Conservation (phyloP, 2,329 filamentous ascomycete genomes). For the Cladophialophora bantiana region DNA sequence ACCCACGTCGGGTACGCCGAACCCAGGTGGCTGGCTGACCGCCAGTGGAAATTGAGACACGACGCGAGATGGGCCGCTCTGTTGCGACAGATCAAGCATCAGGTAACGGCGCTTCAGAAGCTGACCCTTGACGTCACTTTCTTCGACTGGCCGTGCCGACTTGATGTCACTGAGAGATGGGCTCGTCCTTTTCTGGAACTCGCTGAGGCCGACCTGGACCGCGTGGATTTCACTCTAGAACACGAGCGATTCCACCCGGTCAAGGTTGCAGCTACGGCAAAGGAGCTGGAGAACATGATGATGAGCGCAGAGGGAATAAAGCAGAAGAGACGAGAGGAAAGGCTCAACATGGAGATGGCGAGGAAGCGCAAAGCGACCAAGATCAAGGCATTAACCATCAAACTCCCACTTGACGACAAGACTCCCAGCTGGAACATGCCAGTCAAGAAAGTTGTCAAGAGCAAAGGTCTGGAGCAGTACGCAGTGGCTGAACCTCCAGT, state of each 20-base stretch:
- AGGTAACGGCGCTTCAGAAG: constrained; percentile 30
- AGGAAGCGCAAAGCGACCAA: constrained; percentile 31
- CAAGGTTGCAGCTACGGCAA: constrained; percentile 21
- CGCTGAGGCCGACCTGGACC: constrained; percentile 30
- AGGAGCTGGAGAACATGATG: constrained; percentile 37
- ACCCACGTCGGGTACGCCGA: constrained; percentile 37
- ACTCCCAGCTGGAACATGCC: constrained; percentile 8
- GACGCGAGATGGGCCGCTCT: constrained; percentile 37
- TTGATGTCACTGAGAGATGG: constrained; percentile 32
- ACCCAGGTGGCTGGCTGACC: constrained; percentile 34
- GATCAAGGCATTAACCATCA: constrained; percentile 40
- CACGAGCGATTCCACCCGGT: constrained; percentile 35
- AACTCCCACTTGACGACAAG: constrained; percentile 18
- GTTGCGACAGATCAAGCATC: constrained; percentile 27
- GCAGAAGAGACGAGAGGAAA: constrained; percentile 27
- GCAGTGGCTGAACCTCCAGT: constrained; percentile 24
- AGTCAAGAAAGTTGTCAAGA: constrained; percentile 33
- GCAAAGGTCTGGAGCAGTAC: constrained; percentile 35
- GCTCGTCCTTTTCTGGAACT: constrained; percentile 32
- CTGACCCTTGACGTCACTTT: constrained; percentile 35
- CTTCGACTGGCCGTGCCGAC: constrained; percentile 39
- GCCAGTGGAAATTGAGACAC: constrained; percentile 35
- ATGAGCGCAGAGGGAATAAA: constrained; percentile 37
- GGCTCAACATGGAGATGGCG: constrained; percentile 26
- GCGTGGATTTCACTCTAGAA: constrained; percentile 31